Percentiles rank a stretch among this genome's conserved stretches.
These are phyloP conservation scores for Blastocystis sp. DNA, from an alignment of 352 stramenopile genomes.

Conservation along the genomic window DNA sequence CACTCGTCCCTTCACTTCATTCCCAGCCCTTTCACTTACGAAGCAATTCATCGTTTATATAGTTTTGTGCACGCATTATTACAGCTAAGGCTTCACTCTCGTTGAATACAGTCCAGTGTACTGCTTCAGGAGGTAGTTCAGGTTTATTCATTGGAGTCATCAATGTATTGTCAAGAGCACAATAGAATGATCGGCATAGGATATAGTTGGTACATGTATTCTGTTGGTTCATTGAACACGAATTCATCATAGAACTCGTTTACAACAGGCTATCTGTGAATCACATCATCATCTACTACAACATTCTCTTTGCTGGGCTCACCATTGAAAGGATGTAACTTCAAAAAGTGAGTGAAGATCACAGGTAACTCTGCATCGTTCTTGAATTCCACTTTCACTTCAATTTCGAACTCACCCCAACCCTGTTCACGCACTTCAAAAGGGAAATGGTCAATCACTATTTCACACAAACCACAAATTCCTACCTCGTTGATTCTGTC, in stretches of 20 bases:
- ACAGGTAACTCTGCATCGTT: constrained; percentile 12
- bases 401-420: constrained; percentile 54
- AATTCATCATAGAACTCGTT: constrained; percentile 56
- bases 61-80: constrained; percentile 57
- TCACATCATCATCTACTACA: neutral
- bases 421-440: constrained; percentile 53
- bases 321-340: constrained; percentile 44
- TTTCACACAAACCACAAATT: neutral
- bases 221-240: constrained; percentile 50
- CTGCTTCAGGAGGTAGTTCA: neutral
- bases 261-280: constrained; percentile 27
- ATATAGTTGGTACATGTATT: constrained; percentile 61
- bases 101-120: constrained; percentile 37
- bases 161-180: neutral
- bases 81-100: constrained; percentile 7
- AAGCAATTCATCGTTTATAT: constrained; percentile 38
- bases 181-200: neutral
- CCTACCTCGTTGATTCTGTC: constrained; percentile 23
- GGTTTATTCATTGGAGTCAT: constrained; percentile 32
- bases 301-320: constrained; percentile 39
- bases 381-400: constrained; percentile 57
- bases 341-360: constrained; percentile 35
- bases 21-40: neutral
- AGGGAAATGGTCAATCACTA: constrained; percentile 50
- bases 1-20: neutral